phyloP scores from a whole-genome alignment of 139 green algal species.

The Haematococcus lacustris region DNA sequence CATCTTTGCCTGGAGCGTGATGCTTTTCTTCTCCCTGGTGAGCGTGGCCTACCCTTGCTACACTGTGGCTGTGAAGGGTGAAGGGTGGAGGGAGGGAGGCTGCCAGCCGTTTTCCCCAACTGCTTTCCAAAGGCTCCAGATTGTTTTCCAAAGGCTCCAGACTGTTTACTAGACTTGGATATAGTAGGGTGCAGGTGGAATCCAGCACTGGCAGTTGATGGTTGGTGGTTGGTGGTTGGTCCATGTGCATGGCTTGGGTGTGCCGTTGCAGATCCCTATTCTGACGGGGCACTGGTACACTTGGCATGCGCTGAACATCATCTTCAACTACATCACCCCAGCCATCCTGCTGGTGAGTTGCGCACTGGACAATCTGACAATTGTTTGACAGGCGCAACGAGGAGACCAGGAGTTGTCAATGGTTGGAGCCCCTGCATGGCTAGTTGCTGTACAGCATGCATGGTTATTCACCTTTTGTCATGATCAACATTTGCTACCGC shows the following conservation, averaged over 20 bases:
- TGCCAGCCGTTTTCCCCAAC: no score
- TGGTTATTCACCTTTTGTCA: neutral
- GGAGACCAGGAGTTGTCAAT: no score
- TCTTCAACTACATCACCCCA: neutral
- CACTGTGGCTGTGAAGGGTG: neutral
- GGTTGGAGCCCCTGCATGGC: no score
- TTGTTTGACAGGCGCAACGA: neutral
- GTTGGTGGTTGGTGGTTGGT: no score
- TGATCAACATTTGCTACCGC: neutral
- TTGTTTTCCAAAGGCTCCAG: neutral
- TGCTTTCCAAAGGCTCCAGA: neutral
- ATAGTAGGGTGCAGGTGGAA: no score
- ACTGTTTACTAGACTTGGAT: no score
- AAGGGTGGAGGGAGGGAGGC: neutral
- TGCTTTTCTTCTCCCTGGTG: slow-evolving; percentile 18
- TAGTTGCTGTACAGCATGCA: neutral
- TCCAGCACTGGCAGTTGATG: no score
- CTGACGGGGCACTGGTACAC: neutral
- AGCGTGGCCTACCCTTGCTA: no score
- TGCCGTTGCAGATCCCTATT: neutral
- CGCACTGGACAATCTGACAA: no score
- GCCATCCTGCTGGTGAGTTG: neutral
- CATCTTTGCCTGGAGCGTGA: slow-evolving; percentile 5
- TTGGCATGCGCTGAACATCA: neutral
- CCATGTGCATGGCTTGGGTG: no score